phyloP scores from a whole-genome alignment of 2,329 filamentous ascomycete genomes.

The Plectosphaerella sp. region DNA sequence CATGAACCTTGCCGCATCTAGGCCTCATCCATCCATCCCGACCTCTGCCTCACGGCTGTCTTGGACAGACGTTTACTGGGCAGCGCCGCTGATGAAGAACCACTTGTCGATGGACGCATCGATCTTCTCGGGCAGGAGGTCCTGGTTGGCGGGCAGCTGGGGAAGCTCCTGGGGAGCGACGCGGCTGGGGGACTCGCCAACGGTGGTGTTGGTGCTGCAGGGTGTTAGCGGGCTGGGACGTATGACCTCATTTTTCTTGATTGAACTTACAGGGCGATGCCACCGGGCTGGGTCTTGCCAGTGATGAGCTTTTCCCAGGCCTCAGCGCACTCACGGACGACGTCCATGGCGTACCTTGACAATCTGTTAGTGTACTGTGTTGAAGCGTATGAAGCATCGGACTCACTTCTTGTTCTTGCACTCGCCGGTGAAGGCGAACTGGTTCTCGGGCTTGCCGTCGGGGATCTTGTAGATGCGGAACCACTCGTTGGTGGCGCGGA shows the following conservation, averaged over 20 bases:
- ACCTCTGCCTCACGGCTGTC: too few species aligned
- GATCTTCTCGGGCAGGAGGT: slow-evolving; percentile 80
- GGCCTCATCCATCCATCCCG: too few species aligned
- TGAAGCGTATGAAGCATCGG: background rate
- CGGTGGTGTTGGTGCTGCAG: slow-evolving; percentile 73
- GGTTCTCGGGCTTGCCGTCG: slow-evolving; percentile 99
- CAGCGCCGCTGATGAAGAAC: slow-evolving; percentile 99
- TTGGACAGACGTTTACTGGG: slow-evolving; percentile 50
- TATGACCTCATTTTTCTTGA: slow-evolving; percentile 4
- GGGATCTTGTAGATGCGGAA: slow-evolving; percentile 99
- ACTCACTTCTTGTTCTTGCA: slow-evolving; percentile 97
- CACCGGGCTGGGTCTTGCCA: slow-evolving; percentile 76
- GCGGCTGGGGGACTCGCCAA: slow-evolving; percentile 69
- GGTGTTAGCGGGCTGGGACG: slow-evolving; percentile 20
- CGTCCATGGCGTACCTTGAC: slow-evolving; percentile 80
- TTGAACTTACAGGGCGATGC: slow-evolving; percentile 71
- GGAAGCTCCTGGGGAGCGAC: slow-evolving; percentile 66
- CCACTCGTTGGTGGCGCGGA: slow-evolving; percentile 99
- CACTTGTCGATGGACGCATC: slow-evolving; percentile 99
- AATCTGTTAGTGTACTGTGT: too few species aligned
- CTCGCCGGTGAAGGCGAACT: slow-evolving; percentile 99
- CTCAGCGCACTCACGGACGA: slow-evolving; percentile 92
- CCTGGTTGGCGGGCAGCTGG: slow-evolving; percentile 74
- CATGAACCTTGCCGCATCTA: too few species aligned
- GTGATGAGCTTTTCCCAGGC: slow-evolving; percentile 96